These are phyloP conservation scores for Myxozyma vanderwaltii DNA, from an alignment of 805 yeast genomes.

Conservation along the genomic window DNA sequence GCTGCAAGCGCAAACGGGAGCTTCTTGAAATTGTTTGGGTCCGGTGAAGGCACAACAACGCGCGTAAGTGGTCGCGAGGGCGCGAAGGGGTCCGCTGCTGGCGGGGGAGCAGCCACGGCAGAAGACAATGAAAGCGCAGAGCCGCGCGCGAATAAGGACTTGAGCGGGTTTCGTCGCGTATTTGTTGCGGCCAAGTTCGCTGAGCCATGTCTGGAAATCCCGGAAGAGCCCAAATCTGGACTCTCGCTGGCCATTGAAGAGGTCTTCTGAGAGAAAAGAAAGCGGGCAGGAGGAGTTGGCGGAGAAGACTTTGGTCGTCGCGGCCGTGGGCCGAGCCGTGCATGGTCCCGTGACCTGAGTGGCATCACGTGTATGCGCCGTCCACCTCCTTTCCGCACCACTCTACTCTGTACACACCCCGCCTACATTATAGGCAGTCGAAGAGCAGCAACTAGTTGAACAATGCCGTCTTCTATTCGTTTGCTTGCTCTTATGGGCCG, in stretches of 20 bases:
- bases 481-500: slow-evolving; percentile 34
- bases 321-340: background rate
- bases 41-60: slow-evolving; percentile 1
- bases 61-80: background rate
- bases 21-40: slow-evolving; percentile 12
- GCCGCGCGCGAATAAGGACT: slow-evolving; percentile 5
- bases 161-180: slow-evolving; percentile 3
- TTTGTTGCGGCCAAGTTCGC: background rate
- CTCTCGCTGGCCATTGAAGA: slow-evolving; percentile 6
- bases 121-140: slow-evolving; percentile 2
- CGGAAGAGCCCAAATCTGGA: background rate
- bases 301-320: background rate
- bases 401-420: too few species aligned
- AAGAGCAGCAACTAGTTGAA: background rate
- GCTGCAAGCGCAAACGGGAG: slow-evolving; percentile 19
- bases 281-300: background rate
- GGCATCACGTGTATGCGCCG: background rate
- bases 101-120: background rate
- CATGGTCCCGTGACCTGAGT: background rate
- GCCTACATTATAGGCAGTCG: background rate
- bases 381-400: too few species aligned
- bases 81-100: slow-evolving; percentile 3
- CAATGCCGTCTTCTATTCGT: slow-evolving; percentile 27
- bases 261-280: background rate
- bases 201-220: background rate